A percentile compares a stretch with the other conserved stretches of the same genome.
Conservation (phyloP, 768 basidiomycete genomes). For the Candolleomyces efflorescens region DNA sequence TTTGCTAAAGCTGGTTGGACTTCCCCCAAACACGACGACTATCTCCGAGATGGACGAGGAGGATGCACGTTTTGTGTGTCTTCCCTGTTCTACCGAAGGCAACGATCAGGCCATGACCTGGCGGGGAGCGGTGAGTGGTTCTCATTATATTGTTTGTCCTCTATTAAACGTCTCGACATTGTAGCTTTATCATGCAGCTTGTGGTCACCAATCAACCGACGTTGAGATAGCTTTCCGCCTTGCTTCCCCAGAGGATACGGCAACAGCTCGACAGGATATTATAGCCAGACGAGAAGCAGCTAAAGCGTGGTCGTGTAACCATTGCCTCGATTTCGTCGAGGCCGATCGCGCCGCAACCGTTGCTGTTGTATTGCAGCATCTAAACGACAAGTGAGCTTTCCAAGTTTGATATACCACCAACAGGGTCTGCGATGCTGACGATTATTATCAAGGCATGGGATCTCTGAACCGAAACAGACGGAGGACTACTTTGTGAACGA, state of each 20-base stretch:
- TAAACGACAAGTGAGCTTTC: not conserved
- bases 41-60: not conserved
- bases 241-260: not conserved
- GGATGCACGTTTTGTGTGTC: not conserved
- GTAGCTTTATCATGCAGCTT: not conserved
- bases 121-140: not conserved
- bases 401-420: too few relatives aligned
- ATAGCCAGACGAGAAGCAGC: not conserved
- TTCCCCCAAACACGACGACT: not conserved
- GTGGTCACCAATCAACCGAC: not conserved
- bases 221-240: not conserved
- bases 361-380: not conserved
- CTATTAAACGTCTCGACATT: not conserved
- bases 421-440: too few relatives aligned
- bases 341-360: not conserved
- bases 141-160: not conserved
- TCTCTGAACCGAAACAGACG: too few relatives aligned
- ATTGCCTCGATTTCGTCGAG: not conserved
- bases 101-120: not conserved
- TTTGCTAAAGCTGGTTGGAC: not conserved
- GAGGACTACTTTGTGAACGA: too few relatives aligned
- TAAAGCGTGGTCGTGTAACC: constrained; percentile 1
- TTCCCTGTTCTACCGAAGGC: not conserved
- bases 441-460: too few relatives aligned
- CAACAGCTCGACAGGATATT: not conserved